Evolutionary conservation across 1,284 basidiomycete genomes (phyloP), one percentile per base, ranked within the genome.

Genomic region (Ceratobasidium sp.): DNA sequence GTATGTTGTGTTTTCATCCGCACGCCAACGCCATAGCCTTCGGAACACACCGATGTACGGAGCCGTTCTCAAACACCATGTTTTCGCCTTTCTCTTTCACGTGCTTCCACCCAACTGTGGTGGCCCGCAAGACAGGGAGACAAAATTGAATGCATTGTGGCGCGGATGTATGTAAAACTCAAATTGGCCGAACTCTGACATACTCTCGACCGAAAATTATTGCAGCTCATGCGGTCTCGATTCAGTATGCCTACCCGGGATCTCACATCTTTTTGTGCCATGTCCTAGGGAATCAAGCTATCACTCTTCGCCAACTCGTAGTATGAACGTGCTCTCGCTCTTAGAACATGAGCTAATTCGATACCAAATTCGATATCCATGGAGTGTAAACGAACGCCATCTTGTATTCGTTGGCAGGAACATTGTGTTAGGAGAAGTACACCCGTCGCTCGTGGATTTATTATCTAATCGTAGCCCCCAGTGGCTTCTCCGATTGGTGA

Each of bases 401-500:
- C 34, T 69, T 5, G 46, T 69, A 26, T 41, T 69, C 5, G 23
- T 55, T 5, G 4, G 39, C 1, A 53, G 65, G 10, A 69, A 69
- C 41, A 41, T 34, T 16, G 16, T 57, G 2, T 30, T 69, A 2
- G 65, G 52, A 4, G 26, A 46, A 2, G 18, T 58, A 2, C 58
- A 69, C n/a, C n/a, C 65, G 23, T n/a, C 39, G 1, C n/a, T n/a
- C n/a, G n/a, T n/a, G n/a, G 53, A 69, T 18, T 34, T 39, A 14
- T 32, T 69, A 3, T 3, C 3, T 6, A 39, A 58, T 18, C 65
- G 65, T 2, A 41, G 58, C n/a, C 65, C 65, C 21, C 18, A n/a
- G 14, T 69, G 65, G 65, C 41, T 69, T 9, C 65, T 52, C n/a
- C 50, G 53, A 28, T 69, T 57, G 45, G 65, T 69, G 65, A 69